phyloP scores from a whole-genome alignment of 2,329 filamentous ascomycete species.

The Triangularia setosa region DNA sequence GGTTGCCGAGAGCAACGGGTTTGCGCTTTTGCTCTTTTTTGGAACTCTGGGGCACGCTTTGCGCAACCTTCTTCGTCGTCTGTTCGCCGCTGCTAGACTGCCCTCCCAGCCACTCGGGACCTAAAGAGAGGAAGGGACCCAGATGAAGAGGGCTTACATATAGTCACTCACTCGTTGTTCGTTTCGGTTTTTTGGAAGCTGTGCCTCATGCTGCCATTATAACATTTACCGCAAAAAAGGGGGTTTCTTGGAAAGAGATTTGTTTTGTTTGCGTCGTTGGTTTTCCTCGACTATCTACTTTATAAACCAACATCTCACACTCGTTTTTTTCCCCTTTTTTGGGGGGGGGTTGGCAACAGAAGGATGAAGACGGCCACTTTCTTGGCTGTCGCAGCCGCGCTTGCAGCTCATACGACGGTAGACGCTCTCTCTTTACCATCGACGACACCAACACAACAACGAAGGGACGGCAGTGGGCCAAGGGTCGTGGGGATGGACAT shows the following conservation, averaged over 20 bases:
- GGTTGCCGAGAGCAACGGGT: neutral
- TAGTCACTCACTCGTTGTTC: neutral
- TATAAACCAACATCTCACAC: neutral
- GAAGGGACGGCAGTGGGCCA: conserved; percentile 26
- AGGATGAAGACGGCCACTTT: conserved; percentile 36
- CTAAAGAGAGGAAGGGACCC: neutral
- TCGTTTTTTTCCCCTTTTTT: conserved; percentile 3
- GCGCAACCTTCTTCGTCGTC: neutral
- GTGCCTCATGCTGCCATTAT: neutral
- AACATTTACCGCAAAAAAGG: neutral
- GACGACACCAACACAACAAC: conserved; percentile 30
- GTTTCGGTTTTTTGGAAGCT: neutral
- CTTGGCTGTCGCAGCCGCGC: conserved; percentile 30
- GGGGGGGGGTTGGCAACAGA: neutral
- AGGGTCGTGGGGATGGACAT: conserved; percentile 46
- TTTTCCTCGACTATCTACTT: neutral
- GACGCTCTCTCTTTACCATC: conserved; percentile 31
- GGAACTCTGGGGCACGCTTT: neutral
- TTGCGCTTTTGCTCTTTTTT: neutral
- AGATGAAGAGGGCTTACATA: neutral
- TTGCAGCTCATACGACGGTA: conserved; percentile 25
- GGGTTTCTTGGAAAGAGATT: neutral
- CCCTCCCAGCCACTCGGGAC: neutral
- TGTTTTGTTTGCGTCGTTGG: neutral
- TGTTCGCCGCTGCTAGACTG: neutral